Conservation (phyloP, 345 rosid species). For the Zanthoxylum bungeanum region DNA sequence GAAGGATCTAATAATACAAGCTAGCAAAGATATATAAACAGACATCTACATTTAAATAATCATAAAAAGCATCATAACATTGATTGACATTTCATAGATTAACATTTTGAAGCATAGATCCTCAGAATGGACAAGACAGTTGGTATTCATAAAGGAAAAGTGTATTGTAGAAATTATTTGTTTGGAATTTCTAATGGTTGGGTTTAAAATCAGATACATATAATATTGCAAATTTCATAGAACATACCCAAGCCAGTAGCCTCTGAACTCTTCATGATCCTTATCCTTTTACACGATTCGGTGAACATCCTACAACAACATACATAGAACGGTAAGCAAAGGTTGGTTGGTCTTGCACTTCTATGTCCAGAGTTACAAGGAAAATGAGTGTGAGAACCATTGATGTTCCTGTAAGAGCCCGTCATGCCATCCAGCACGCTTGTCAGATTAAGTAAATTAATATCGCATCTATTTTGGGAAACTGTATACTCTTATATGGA, state of each 20-base stretch:
- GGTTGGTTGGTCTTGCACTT: background rate
- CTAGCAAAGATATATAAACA: background rate
- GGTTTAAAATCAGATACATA: background rate
- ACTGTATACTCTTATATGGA: background rate
- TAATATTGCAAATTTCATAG: background rate
- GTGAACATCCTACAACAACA: slow-evolving; percentile 60
- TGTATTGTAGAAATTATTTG: background rate
- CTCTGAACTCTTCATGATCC: slow-evolving; percentile 70
- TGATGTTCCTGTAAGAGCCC: background rate
- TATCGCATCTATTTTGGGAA: background rate
- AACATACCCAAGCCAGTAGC: slow-evolving; percentile 61
- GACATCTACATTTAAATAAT: background rate
- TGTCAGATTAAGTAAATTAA: background rate
- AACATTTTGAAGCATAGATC: background rate
- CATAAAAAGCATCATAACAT: background rate
- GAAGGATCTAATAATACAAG: background rate
- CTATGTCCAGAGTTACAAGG: background rate
- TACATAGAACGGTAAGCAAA: slow-evolving; percentile 2
- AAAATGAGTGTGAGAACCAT: background rate
- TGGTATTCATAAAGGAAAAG: background rate
- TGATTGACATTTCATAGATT: background rate
- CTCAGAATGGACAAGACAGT: background rate
- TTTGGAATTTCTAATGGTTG: background rate
- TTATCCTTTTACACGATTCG: slow-evolving; percentile 59
- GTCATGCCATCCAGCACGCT: background rate